These are phyloP conservation scores for Claviceps quebecensis DNA, from an alignment of 2,329 filamentous ascomycete species.

Conservation along the genomic window DNA sequence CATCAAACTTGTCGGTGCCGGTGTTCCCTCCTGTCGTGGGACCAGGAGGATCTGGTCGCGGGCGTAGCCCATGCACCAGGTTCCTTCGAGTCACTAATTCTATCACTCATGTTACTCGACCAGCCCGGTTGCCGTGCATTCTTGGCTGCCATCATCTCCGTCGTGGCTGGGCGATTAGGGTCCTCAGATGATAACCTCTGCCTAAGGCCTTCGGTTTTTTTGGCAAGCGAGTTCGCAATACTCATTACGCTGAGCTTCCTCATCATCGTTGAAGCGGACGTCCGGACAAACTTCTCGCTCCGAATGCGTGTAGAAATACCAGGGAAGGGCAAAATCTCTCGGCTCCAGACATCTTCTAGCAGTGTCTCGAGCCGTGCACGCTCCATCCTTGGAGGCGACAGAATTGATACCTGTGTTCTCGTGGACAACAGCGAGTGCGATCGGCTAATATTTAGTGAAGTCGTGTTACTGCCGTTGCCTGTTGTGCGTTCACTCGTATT, in stretches of 20 bases:
- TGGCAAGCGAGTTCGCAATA: slow-evolving; percentile 62
- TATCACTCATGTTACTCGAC: neutral
- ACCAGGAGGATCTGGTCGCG: slow-evolving; percentile 1
- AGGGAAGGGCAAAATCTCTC: slow-evolving; percentile 66
- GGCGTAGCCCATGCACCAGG: neutral
- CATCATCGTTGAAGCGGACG: slow-evolving; percentile 76
- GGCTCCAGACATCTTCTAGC: slow-evolving; percentile 71
- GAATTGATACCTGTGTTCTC: slow-evolving; percentile 48
- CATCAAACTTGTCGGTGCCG: neutral
- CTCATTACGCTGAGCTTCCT: slow-evolving; percentile 74
- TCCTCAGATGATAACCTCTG: slow-evolving; percentile 9
- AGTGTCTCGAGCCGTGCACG: slow-evolving; percentile 62
- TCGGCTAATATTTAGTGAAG: slow-evolving; percentile 48
- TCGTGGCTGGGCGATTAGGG: neutral
- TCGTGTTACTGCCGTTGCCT: slow-evolving; percentile 24
- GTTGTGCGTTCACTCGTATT: slow-evolving; percentile 63
- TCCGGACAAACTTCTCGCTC: slow-evolving; percentile 58
- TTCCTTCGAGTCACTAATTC: neutral
- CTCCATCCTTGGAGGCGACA: slow-evolving; percentile 63
- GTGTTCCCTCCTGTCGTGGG: neutral
- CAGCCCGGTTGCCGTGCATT: neutral
- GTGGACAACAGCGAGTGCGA: slow-evolving; percentile 69
- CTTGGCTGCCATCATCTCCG: neutral
- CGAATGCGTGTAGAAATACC: slow-evolving; percentile 56
- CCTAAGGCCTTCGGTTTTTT: slow-evolving; percentile 46